Base-by-base conservation (phyloP, 2,329 filamentous ascomycete species). In the Penicillium brevicompactum region DNA sequence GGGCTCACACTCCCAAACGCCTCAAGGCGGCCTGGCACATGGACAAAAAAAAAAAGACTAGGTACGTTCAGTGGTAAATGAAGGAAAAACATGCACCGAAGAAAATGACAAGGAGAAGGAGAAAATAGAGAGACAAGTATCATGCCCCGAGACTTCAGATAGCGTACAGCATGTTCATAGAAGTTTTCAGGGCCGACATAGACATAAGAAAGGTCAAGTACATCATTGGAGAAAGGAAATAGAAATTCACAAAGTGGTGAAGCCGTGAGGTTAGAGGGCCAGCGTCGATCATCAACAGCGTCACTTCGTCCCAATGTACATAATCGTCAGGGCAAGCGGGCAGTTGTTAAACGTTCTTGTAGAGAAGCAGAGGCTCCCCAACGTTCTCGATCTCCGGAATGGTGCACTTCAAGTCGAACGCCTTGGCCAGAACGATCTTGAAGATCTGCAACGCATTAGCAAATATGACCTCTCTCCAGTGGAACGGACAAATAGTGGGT, bases 371-470 rank as follows among this genome's bases (percentile, higher is more conserved):
- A 21, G 94, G 94, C 77, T 99, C 94, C 76, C 94, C 94, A 54
- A 97, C 89, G 74, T 97, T 95, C 78, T 97, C 93, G 75, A 99
- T 97, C 77, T 99, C 94, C 46, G 94, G 94, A 71, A 99, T 97
- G 30, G 94, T 99, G 81, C 94, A 99, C 76, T 97, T 97, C 55
- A 99, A 84, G 74, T 99, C 94, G 72, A 99, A 99, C 2, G 94
- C 94, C 78, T 99, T 99, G 61, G 93, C 96, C 22, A 99, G 84
- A 55, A 99, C 94, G 67, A 99, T 99, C 77, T 99, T 99, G 85
- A 99, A 99, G 71, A 99, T 99, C 93, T 97, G 67, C 2, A 18
- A 9, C 14, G 16, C 14, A 55, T 78, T 55, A 78, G 71, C 43
- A 45, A 24, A 42, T 22, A 10, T 41, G 37, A 31, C 3, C 31